Evolutionary conservation across 2,329 filamentous ascomycete species (phyloP).

Genomic region (Ceratocystis alfenasii): DNA sequence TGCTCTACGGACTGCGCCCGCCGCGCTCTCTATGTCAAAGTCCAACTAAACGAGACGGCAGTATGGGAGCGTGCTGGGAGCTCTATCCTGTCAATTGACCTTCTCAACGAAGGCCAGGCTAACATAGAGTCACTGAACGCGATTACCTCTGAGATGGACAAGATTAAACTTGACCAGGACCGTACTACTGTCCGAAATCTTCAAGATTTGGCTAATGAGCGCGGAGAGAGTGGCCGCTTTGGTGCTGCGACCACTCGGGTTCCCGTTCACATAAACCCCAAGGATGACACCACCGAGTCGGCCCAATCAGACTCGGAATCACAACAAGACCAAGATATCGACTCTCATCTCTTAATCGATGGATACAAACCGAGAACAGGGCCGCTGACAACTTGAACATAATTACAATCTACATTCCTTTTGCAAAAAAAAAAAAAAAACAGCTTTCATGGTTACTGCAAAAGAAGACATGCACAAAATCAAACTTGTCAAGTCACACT

Average conservation of each 20-base stretch:
- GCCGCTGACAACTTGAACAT: not conserved
- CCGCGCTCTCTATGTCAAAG: constrained; percentile 71
- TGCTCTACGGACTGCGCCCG: constrained; percentile 70
- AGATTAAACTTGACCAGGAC: constrained; percentile 36
- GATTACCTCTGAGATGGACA: constrained; percentile 31
- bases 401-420: constrained; percentile 11
- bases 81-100: constrained; percentile 44
- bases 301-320: constrained; percentile 1
- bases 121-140: constrained; percentile 34
- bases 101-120: constrained; percentile 54
- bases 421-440: not conserved
- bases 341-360: constrained; percentile 20
- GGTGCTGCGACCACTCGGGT: constrained; percentile 21
- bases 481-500: not conserved
- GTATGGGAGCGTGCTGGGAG: constrained; percentile 67
- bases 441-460: not conserved
- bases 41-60: constrained; percentile 75
- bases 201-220: constrained; percentile 40
- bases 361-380: constrained; percentile 19
- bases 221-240: constrained; percentile 29
- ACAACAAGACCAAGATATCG: constrained; percentile 9
- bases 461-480: constrained; percentile 4
- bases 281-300: constrained; percentile 5
- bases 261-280: constrained; percentile 25
- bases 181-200: constrained; percentile 32